Evolutionary conservation across 2,329 filamentous ascomycete genomes (phyloP).

Genomic region (Colletotrichum sp.): DNA sequence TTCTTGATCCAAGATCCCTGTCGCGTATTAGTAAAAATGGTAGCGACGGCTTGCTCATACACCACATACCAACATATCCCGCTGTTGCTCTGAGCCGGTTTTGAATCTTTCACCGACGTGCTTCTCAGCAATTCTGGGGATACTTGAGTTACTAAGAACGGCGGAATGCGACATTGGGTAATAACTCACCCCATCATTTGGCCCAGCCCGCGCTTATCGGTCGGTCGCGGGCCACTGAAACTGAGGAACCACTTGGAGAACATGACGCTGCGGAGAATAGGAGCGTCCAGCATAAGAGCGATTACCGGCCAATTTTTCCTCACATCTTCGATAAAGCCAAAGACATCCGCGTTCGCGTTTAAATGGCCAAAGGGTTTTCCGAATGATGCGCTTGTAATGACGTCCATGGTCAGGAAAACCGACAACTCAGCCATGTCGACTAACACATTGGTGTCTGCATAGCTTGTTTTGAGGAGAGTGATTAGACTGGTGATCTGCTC

Average conservation of each 20-base stretch:
- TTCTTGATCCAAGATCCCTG: constrained; percentile 35
- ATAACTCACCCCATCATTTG: constrained; percentile 26
- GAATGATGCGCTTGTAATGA: constrained; percentile 26
- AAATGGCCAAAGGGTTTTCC: constrained; percentile 30
- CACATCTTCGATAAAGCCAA: constrained; percentile 20
- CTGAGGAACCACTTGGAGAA: constrained; percentile 22
- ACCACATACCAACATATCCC: constrained; percentile 25
- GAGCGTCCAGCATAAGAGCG: constrained; percentile 25
- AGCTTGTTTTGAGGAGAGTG: constrained; percentile 2
- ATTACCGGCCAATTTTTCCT: constrained; percentile 4
- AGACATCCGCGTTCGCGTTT: constrained; percentile 25
- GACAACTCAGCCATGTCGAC: background rate
- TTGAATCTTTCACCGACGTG: constrained; percentile 21
- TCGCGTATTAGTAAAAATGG: background rate
- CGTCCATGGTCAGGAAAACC: constrained; percentile 22
- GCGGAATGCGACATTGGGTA: background rate
- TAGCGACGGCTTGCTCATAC: background rate
- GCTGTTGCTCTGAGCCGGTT: constrained; percentile 4
- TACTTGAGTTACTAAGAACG: too few relatives aligned
- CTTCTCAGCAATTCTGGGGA: constrained; percentile 16
- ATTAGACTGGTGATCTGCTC: background rate
- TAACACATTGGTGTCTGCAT: background rate
- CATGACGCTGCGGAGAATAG: constrained; percentile 23
- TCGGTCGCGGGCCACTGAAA: constrained; percentile 26
- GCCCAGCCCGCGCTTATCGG: constrained; percentile 17